Percentiles rank a stretch among this genome's conserved stretches.
Conservation (phyloP, 75 land plant genomes). For the Chamaecyparis obtusa region DNA sequence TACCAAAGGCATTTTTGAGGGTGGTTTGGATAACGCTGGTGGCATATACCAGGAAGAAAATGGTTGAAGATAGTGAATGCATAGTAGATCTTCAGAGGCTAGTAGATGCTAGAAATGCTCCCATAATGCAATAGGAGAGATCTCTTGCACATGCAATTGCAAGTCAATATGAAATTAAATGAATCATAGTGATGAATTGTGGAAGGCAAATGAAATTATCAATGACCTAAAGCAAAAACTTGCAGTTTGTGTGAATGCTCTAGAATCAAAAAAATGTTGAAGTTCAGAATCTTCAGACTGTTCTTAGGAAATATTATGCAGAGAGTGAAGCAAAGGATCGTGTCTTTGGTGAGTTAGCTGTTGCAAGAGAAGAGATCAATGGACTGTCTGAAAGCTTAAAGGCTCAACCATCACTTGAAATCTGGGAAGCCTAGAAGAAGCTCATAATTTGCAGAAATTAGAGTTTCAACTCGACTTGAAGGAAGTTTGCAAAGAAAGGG, state of each 20-base stretch:
- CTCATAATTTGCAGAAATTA: conserved; percentile 20
- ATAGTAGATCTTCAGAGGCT: conserved; percentile 67
- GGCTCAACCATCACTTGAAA: conserved; percentile 19
- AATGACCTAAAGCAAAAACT: conserved; percentile 56
- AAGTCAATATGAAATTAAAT: conserved; percentile 60
- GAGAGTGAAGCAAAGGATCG: conserved; percentile 98
- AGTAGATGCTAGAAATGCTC: conserved; percentile 52
- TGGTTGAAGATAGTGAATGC: conserved; percentile 85
- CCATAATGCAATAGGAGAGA: conserved; percentile 63
- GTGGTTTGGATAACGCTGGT: too few species aligned
- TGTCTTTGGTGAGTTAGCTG: conserved; percentile 58
- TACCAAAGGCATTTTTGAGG: too few species aligned
- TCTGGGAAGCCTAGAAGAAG: not conserved
- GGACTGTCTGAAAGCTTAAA: conserved; percentile 56
- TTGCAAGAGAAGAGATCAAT: conserved; percentile 64
- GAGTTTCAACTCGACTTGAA: conserved; percentile 53
- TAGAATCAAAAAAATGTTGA: conserved; percentile 82
- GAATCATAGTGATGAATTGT: conserved; percentile 45
- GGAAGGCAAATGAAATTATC: conserved; percentile 55
- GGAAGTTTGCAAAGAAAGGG: conserved; percentile 56
- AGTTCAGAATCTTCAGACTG: conserved; percentile 91
- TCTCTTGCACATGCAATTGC: conserved; percentile 60
- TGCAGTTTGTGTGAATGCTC: conserved; percentile 46
- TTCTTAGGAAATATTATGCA: conserved; percentile 95
- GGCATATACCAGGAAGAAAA: too few species aligned